Conservation (phyloP, 371 early-diverging fungal genomes). For the Mucor lusitanicus region DNA sequence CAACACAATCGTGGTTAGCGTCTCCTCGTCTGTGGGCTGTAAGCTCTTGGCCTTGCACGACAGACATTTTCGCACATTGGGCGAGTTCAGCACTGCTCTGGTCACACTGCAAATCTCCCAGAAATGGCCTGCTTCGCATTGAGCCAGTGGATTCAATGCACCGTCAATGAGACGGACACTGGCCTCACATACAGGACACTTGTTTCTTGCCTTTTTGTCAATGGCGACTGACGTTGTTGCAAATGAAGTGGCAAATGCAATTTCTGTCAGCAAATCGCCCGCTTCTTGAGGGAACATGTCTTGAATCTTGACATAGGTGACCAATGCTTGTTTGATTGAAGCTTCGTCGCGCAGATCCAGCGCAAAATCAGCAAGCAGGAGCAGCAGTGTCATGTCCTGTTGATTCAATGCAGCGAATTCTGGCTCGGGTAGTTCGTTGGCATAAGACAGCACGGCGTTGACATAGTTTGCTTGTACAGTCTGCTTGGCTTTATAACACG, state of each 20-base stretch:
- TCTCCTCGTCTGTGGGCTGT: background rate
- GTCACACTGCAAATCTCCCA: slow-evolving; percentile 35
- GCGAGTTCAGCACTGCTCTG: slow-evolving; percentile 18
- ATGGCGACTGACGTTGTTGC: background rate
- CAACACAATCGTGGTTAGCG: slow-evolving; percentile 18
- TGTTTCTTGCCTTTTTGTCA: slow-evolving; percentile 14
- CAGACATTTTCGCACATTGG: slow-evolving; percentile 22
- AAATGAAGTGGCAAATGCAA: slow-evolving; percentile 1
- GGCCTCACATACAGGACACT: slow-evolving; percentile 28
- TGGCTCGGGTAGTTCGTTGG: slow-evolving; percentile 1
- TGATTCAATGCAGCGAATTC: background rate
- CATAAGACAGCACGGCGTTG: background rate
- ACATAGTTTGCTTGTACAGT: slow-evolving; percentile 9
- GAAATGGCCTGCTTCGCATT: slow-evolving; percentile 30
- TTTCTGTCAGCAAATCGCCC: slow-evolving; percentile 5
- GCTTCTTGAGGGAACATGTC: slow-evolving; percentile 2
- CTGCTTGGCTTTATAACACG: background rate
- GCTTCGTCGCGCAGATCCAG: background rate
- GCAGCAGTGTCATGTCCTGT: slow-evolving; percentile 12
- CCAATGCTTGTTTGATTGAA: background rate
- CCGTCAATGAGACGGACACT: slow-evolving; percentile 1
- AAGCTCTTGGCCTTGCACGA: slow-evolving; percentile 25
- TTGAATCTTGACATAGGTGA: slow-evolving; percentile 10
- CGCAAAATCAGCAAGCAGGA: slow-evolving; percentile 13
- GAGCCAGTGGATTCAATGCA: slow-evolving; percentile 5